Evolutionary conservation across 2,329 filamentous ascomycete species (phyloP), one percentile per base, ranked within the genome.

Genomic region (Claviceps sp.): DNA sequence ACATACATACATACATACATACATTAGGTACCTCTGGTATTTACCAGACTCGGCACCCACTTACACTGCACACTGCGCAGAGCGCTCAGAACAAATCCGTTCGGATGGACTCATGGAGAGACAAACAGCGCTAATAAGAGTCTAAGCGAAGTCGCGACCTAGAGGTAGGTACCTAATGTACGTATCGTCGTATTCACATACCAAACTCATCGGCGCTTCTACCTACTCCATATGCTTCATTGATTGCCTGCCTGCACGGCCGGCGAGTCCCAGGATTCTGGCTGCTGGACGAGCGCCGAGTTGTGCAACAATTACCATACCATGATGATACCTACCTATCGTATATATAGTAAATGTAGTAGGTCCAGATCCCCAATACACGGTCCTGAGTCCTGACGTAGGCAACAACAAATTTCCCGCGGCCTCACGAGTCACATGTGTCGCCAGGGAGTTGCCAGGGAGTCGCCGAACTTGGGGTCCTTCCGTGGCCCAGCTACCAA

Each of bases 251-350:
- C 42, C 20, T 38, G 34, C 42, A 20, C 22, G 23, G 42, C 42
- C 36, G 43, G 4, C 42, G 20, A 50, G 22, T 49, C 52, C 49
- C 52, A 49, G 52, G 37, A 51, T 51, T 49, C 52, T 53, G 52
- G 49, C 22, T 49, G 45, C 20, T 39, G 52, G 45, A 34, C 39
- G 52, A 49, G 40, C 45, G 39, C 40, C 45, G 46, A 53, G 13
- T 14, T 22, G 49, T 50, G 42, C 49, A 45, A 50, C 47, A 36
- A 11, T 38, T 37, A 43, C 34, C 34, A 17, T 4, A n/a, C n/a
- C n/a, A n/a, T n/a, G n/a, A n/a, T n/a, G n/a, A n/a, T n/a, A 20
- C 20, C 20, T 20, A 20, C 20, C 20, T 20, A 34, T 34, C 29
- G 26, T 29, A 29, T 29, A 26, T 6, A 26, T 26, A 26, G 6